A percentile compares a stretch with the other conserved stretches of the same genome.
Conservation (phyloP, 306 rosid species). For the Carpinus viminea region DNA sequence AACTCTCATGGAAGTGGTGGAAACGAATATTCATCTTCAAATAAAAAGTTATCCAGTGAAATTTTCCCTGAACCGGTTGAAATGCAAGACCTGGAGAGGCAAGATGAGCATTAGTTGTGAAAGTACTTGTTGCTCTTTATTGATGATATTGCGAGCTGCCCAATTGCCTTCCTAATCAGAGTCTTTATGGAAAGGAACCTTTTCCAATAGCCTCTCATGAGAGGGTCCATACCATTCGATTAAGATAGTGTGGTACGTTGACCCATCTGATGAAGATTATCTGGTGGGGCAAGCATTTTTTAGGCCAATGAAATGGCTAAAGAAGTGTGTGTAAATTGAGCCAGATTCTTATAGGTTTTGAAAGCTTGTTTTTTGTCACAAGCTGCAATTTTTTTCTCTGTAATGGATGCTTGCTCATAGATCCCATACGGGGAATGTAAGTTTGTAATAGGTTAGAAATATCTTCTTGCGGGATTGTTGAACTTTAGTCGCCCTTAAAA, state of each 20-base stretch:
- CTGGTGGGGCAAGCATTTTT: neutral
- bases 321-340: slow-evolving; percentile 1
- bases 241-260: neutral
- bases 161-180: neutral
- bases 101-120: slow-evolving; percentile 37
- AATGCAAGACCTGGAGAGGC: slow-evolving; percentile 52
- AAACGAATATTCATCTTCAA: slow-evolving; percentile 68
- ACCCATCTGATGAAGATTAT: neutral
- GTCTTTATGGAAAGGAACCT: neutral
- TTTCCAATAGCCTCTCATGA: neutral
- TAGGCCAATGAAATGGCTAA: neutral
- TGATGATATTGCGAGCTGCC: neutral
- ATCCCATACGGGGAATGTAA: neutral
- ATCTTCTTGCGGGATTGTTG: slow-evolving; percentile 1
- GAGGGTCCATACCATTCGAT: neutral
- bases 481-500: neutral
- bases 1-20: slow-evolving; percentile 80
- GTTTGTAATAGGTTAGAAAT: slow-evolving; percentile 1
- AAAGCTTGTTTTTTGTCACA: slow-evolving; percentile 10
- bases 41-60: slow-evolving; percentile 79
- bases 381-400: slow-evolving; percentile 10
- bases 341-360: slow-evolving; percentile 2
- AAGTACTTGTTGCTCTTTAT: slow-evolving; percentile 17
- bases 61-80: slow-evolving; percentile 89
- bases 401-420: slow-evolving; percentile 11